Base-by-base conservation (phyloP, 768 basidiomycete species). In the Nidula microcarpa region DNA sequence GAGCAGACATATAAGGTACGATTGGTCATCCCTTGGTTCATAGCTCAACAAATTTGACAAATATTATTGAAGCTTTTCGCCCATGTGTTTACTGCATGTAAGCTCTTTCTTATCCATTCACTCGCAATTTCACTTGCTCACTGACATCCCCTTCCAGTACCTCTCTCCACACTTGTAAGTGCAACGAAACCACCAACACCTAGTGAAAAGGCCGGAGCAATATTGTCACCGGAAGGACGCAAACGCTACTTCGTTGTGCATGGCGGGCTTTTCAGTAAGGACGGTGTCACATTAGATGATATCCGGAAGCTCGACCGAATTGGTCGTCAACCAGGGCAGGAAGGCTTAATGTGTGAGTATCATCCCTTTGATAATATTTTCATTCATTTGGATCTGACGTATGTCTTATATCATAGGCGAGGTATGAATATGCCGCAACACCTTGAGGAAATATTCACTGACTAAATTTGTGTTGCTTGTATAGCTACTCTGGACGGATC, bases 191-290 rank as follows among this genome's bases (percentile, higher is more conserved):
- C 82, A 39, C 75, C 80, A 5, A 60, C 70, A 39, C 65, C 68
- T 49, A 67, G 71, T 50, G 67, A 66, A 41, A 66, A 65, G 14
- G 59, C 68, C 18, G 73, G 74, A 7, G 75, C 84, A 3, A 97
- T 98, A 56, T 74, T 99, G 30, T 91, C 91, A 13, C 81, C 89
- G 1, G 76, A 91, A 52, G 94, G 94, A 7, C 68, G 75, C 50
- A 94, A 92, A 66, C 86, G 95, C 32, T 97, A 89, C 72, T 96
- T 97, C 60, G 85, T 98, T 57, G 92, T 96, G 5, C 97, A 99
- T 63, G 96, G 97, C 9, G 97, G 97, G 13, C 77, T 98, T 14
- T 98, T 98, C 74, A 94, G 93, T 69, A 90, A 89, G 64, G 97
- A 98, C 61, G 87, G 82, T 41, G 90, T 98, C n/a, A 95, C 92